A percentile compares a stretch with the other conserved stretches of the same genome.
phyloP scores from a whole-genome alignment of 371 early-diverging fungal species.

The Syncephalastrum monosporum region DNA sequence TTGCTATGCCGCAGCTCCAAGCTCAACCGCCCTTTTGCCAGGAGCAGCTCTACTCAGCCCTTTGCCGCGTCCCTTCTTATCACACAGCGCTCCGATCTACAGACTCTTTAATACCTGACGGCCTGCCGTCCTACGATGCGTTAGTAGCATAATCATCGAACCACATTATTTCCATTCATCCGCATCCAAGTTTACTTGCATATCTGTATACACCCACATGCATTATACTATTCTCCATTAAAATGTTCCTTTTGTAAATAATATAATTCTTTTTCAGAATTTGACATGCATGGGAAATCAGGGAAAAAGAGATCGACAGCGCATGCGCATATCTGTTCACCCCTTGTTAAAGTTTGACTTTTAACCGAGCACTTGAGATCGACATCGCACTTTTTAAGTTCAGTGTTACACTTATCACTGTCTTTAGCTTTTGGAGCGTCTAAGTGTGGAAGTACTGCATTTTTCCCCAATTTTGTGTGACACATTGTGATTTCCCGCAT shows the following conservation, averaged over 20 bases:
- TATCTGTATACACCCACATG: not conserved
- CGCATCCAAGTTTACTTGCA: not conserved
- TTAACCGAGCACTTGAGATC: too few species aligned
- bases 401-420: too few species aligned
- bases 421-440: too few species aligned
- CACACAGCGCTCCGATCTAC: conserved; percentile 11
- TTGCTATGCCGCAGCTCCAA: conserved; percentile 2
- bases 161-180: conserved; percentile 1
- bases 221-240: not conserved
- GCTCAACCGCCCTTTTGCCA: not conserved
- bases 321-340: too few species aligned
- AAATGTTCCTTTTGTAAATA: not conserved
- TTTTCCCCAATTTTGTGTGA: too few species aligned
- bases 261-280: conserved; percentile 1
- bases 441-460: too few species aligned
- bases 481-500: too few species aligned
- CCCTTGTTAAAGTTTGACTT: too few species aligned
- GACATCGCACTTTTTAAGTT: too few species aligned
- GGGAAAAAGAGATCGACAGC: too few species aligned
- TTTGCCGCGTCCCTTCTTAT: conserved; percentile 13
- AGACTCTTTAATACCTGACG: conserved; percentile 1
- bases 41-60: not conserved
- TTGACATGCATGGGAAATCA: too few species aligned
- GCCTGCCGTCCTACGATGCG: conserved; percentile 9
- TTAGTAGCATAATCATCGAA: not conserved